Base-by-base conservation (phyloP, 1,139 yeast genomes). In the Blastobotrys malaysiensis region DNA sequence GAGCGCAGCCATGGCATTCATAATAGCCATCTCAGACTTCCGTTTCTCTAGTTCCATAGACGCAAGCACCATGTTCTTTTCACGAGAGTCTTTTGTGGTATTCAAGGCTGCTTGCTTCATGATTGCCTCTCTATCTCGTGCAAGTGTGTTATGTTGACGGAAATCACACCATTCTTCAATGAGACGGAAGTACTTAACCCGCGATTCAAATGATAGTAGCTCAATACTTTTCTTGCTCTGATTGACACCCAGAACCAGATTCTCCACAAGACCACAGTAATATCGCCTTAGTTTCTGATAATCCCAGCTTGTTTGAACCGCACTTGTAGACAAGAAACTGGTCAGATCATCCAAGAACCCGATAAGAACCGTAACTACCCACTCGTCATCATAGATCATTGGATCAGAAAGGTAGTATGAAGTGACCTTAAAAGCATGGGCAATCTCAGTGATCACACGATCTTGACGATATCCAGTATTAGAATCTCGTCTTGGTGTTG, bases 81-180 rank as follows among this genome's bases (percentile, higher is more conserved):
- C 76, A 6, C 68, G 63, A 0, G 65, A 55, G 21, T 71, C 72
- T 24, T 63, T 63, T 5, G 64, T 58, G 5, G 59, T 52, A 0
- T 62, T 59, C 21, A 61, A 51, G 21, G 67, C 55, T n/a, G 68
- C 66, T 6, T 67, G 61, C 45, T 67, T 60, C 88, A 91, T 90
- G 1, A 73, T 68, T 5, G 72, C 70, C 61, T 89, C 91, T 50
- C 97, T 75, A 45, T 85, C 88, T 45, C 81, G 82, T 4, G 89
- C 80, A 3, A 84, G 66, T 0, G 76, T 72, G 20, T 80, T 76
- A 39, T 82, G 76, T 52, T 81, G 85, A 1, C 98, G 98, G 67
- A 81, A 83, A 0, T 96, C 96, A 69, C 97, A 89, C 99, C 99
- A 95, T 65, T 88, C 96, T 61, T 87, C 90, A 57, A 93, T 74